These are phyloP conservation scores for Tetraselmis striata DNA, from an alignment of 139 green algal genomes.

Conservation along the genomic window DNA sequence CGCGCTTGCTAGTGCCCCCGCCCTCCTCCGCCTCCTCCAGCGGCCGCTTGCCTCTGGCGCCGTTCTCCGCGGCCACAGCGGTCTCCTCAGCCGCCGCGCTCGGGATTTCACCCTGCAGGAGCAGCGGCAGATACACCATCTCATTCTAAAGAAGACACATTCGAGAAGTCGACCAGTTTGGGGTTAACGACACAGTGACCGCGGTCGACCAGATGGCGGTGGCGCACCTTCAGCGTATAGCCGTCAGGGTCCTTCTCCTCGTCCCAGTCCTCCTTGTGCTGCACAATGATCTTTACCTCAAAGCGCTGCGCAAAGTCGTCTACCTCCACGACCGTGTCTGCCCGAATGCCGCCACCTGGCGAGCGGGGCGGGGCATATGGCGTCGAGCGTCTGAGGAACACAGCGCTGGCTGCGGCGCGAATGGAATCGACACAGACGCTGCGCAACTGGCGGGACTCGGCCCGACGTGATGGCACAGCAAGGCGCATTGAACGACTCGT, in stretches of 20 bases:
- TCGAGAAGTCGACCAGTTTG: too few relatives aligned
- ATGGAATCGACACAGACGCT: too few relatives aligned
- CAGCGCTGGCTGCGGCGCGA: too few relatives aligned
- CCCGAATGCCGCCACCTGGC: constrained; percentile 59
- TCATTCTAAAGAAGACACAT: too few relatives aligned
- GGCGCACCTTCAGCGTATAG: constrained; percentile 41
- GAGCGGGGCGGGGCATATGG: too few relatives aligned
- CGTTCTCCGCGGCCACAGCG: background rate
- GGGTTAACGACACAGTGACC: too few relatives aligned
- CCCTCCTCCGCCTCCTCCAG: background rate
- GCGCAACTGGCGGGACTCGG: too few relatives aligned
- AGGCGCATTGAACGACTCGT: too few relatives aligned
- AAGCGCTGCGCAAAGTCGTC: constrained; percentile 70
- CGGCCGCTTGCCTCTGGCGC: background rate
- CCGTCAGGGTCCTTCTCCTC: constrained; percentile 50
- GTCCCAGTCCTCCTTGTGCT: constrained; percentile 53
- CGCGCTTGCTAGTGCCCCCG: background rate
- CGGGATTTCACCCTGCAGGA: background rate
- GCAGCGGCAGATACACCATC: too few relatives aligned
- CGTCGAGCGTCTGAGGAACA: too few relatives aligned
- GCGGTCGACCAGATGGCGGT: too few relatives aligned
- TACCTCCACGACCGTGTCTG: constrained; percentile 56
- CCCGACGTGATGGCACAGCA: too few relatives aligned
- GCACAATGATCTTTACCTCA: constrained; percentile 54
- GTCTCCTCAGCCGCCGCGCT: background rate